A percentile compares a stretch with the other conserved stretches of the same genome.
These are phyloP conservation scores for Rosa multiflora DNA, from an alignment of 306 rosid species.

Conservation along the genomic window DNA sequence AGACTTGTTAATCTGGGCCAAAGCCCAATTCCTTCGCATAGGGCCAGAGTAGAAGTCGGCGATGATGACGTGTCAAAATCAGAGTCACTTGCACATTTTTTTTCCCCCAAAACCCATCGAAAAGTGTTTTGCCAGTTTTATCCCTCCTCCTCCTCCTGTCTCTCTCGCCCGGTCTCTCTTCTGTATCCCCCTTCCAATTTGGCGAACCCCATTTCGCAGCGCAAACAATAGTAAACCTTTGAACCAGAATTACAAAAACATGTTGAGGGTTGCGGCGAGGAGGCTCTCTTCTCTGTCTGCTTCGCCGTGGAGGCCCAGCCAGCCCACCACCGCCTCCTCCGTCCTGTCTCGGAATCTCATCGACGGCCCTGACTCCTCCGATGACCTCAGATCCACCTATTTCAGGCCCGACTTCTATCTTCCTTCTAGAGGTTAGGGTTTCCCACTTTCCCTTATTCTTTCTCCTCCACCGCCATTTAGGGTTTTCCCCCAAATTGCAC, in stretches of 20 bases:
- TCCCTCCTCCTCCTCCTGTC: neutral
- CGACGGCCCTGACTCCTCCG: constrained; percentile 29
- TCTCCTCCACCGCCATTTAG: neutral
- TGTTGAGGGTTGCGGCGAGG: constrained; percentile 53
- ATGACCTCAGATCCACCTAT: constrained; percentile 31
- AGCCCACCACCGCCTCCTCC: constrained; percentile 27
- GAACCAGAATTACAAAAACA: neutral
- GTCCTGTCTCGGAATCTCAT: constrained; percentile 24
- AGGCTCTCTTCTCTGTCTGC: constrained; percentile 41
- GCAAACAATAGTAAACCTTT: neutral
- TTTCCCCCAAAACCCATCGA: neutral
- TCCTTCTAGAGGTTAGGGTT: constrained; percentile 36
- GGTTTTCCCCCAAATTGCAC: neutral
- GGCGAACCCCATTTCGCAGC: constrained; percentile 4
- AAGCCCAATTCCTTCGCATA: neutral
- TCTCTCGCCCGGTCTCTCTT: neutral
- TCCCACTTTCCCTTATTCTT: neutral
- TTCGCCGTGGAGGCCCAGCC: constrained; percentile 31
- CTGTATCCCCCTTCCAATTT: neutral
- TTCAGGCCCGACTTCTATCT: constrained; percentile 16
- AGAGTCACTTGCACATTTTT: neutral
- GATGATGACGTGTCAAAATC: constrained; percentile 13
- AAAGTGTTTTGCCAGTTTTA: neutral
- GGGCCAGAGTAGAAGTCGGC: neutral
- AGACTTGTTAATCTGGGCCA: neutral